Base-by-base conservation (phyloP, 2,329 filamentous ascomycete species). In the Colletotrichum lindemuthianum region DNA sequence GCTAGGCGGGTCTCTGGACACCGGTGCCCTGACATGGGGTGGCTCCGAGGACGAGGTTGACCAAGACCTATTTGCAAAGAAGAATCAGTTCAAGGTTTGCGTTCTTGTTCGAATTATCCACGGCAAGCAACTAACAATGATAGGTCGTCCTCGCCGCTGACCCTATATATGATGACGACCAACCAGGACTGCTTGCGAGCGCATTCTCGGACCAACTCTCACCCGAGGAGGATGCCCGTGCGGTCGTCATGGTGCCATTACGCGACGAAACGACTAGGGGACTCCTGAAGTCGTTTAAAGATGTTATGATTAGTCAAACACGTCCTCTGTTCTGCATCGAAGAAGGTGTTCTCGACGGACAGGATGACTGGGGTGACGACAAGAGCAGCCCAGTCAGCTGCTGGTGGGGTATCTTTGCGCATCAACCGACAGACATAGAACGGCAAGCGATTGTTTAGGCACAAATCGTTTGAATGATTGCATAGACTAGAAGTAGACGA, bases 111-210 rank as follows among this genome's bases (percentile, higher is more conserved):
- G 13, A 11, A 49, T 32, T 55, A 48, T 12, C 43, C 4, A 9
- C 32, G 11, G 13, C 7, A 33, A 34, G 37, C 15, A 11, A 33
- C 45, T 51, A 13, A 57, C 55, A 34, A 59, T 6, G 10, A 48
- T 75, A 90, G 82, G 79, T 97, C 59, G 88, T 98, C 47, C 83
- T 99, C 3, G 92, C 88, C 2, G 93, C 95, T 3, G 96, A 99
- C 75, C 87, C 92, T 0, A 81, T 99, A 16, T 98, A 98, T 77
- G 93, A 94, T 49, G 85, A 93, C 52, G 85, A 91, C 4, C 96
- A 98, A 72, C 93, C 95, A 0, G 78, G 76, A 3, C 86, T 96
- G 71, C 84, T 98, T 24, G 88, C 89, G 0, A 82, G 88, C 12
- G 89, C 92, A 12, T 88, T 98, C 48, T 77, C 82, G 9, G 78